Evolutionary conservation across 306 rosid genomes (phyloP).

Genomic region (Pueraria montana): DNA sequence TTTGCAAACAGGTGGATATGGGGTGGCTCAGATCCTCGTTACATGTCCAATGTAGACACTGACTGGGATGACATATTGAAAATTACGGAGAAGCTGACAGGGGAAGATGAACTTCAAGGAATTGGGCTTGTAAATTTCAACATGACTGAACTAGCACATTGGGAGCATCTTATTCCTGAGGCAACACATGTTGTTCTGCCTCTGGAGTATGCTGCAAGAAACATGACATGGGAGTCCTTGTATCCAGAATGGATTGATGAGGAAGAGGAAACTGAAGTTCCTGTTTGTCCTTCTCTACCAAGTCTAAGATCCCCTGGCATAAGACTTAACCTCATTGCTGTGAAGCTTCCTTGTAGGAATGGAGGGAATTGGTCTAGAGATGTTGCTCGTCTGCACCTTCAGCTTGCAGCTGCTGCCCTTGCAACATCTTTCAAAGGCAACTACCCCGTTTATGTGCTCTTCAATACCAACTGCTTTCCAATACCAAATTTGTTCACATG

Average conservation of each 20-base stretch:
- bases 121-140: conserved; percentile 84
- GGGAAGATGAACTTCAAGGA: conserved; percentile 66
- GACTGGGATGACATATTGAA: conserved; percentile 68
- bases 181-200: conserved; percentile 60
- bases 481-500: conserved; percentile 82
- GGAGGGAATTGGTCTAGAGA: conserved; percentile 91
- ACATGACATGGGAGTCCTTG: conserved; percentile 84
- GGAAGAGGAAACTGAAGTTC: conserved; percentile 86
- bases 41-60: conserved; percentile 57
- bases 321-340: conserved; percentile 77
- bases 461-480: conserved; percentile 77
- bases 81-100: conserved; percentile 55
- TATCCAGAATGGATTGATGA: conserved; percentile 99
- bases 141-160: conserved; percentile 60
- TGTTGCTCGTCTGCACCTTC: conserved; percentile 88
- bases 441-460: conserved; percentile 74
- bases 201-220: conserved; percentile 66
- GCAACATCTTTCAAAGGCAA: conserved; percentile 84
- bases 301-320: conserved; percentile 67
- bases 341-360: conserved; percentile 85
- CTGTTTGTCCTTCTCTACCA: conserved; percentile 84
- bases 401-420: conserved; percentile 86
- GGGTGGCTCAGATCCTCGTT: conserved; percentile 81
- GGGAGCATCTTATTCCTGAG: conserved; percentile 76
- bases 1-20: conserved; percentile 84